Evolutionary conservation across 371 early-diverging fungal genomes (phyloP).

Genomic region (Encephalitozoon intestinalis): DNA sequence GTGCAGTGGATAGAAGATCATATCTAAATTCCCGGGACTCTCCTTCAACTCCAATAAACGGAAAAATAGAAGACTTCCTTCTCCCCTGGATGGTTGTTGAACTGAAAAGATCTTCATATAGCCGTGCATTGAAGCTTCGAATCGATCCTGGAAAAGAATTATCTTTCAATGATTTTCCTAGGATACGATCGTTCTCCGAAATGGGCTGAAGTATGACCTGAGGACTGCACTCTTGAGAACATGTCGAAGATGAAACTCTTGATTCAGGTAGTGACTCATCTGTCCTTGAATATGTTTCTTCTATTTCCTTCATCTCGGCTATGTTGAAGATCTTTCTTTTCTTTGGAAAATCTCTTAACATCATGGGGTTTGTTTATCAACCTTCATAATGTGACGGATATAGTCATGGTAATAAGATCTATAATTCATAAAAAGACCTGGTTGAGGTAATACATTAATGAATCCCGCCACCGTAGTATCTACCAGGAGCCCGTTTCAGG

Average conservation of each 20-base stretch:
- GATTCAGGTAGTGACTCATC: background rate
- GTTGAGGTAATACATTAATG: background rate
- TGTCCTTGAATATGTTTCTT: background rate
- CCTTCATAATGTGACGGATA: background rate
- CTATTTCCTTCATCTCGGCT: slow-evolving; percentile 7
- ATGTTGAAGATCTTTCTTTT: slow-evolving; percentile 10
- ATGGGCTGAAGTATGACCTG: background rate
- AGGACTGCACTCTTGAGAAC: background rate
- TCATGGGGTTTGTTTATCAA: background rate
- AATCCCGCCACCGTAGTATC: background rate
- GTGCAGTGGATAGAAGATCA: background rate
- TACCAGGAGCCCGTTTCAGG: background rate
- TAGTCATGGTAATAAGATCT: background rate
- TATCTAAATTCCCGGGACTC: background rate
- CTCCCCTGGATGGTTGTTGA: background rate
- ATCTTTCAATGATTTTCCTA: background rate
- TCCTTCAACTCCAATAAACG: background rate
- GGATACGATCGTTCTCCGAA: background rate
- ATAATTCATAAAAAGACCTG: background rate
- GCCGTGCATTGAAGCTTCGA: background rate
- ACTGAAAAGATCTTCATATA: background rate
- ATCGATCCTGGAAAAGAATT: background rate
- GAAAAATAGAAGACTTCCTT: background rate
- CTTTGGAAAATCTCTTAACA: slow-evolving; percentile 3
- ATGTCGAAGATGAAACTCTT: background rate